Base-by-base conservation (phyloP, 148 eudicot species). In the Heliosperma pusillum region DNA sequence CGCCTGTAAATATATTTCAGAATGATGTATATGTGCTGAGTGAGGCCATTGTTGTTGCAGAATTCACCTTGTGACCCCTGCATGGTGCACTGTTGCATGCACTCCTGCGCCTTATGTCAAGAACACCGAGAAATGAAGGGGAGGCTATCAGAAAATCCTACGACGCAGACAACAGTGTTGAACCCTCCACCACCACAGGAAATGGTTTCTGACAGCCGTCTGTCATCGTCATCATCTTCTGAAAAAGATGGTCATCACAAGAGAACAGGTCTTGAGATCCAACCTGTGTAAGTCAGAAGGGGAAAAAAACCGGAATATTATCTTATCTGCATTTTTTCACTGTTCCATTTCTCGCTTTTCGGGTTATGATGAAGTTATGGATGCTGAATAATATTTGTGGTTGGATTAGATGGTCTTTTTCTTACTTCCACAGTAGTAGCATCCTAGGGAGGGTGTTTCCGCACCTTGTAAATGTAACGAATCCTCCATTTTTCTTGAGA, bases 31-130 rank as follows among this genome's bases (percentile, higher is more conserved):
- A 19, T 44, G 12, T 12, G 2, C 66, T 61, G 29, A 26, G 66
- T 15, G 55, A 50, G 3, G 55, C 25, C 63, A 8, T 59, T 36
- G 47, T 33, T 19, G 12, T 56, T 76, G 56, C 86, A 90, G 96
- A 83, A 87, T 72, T 81, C 90, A 2, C 97, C 93, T 1, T 90
- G 97, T 59, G 96, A 92, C 63, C 90, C 97, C 1, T 90, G 96
- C 77, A 21, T 85, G 73, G 96, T 90, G 68, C 96, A 90, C 44
- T 90, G 96, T 30, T 90, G 89, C 73, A 60, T 92, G 82, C 97
- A 92, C 72, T 90, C 90, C 91, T 92, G 97, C 61, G 97, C 97
- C 20, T 60, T 88, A 20, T 92, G 97, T 77, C 97, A 92, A 59
- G 97, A 92, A 68, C 88, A 92, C 76, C 69, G 96, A 71, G 96